Evolutionary conservation across 495 filamentous ascomycete genomes (phyloP).

Genomic region (Hypoxylon crocopeplum): DNA sequence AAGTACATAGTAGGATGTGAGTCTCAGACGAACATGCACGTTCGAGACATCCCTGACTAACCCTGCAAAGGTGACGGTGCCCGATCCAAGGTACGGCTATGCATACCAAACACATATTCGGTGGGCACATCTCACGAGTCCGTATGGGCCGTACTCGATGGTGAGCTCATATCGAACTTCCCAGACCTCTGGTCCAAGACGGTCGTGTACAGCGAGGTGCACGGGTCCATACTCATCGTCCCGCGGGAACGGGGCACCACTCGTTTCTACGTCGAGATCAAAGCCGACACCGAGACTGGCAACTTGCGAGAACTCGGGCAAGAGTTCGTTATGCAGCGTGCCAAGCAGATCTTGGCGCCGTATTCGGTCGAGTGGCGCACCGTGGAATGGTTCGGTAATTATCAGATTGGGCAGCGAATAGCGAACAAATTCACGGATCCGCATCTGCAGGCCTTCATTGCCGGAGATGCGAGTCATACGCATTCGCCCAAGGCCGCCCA

Average conservation of each 20-base stretch:
- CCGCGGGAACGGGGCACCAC: constrained; percentile 73
- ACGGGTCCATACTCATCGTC: constrained; percentile 71
- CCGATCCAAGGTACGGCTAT: constrained; percentile 60
- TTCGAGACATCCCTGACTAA: constrained; percentile 28
- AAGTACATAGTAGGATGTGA: constrained; percentile 61
- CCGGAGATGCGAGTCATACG: constrained; percentile 77
- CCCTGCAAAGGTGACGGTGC: constrained; percentile 53
- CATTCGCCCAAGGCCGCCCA: constrained; percentile 79
- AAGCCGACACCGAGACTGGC: constrained; percentile 52
- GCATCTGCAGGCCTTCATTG: constrained; percentile 66
- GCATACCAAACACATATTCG: constrained; percentile 62
- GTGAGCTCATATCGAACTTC: constrained; percentile 70
- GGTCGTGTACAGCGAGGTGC: constrained; percentile 62
- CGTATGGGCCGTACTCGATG: constrained; percentile 75
- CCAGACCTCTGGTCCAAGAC: constrained; percentile 76
- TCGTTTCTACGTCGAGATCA: constrained; percentile 72
- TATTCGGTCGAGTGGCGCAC: constrained; percentile 66
- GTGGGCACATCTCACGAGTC: constrained; percentile 67
- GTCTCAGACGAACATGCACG: constrained; percentile 14
- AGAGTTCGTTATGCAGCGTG: constrained; percentile 71
- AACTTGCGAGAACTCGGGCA: constrained; percentile 57
- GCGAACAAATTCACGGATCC: constrained; percentile 63
- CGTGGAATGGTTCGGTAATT: constrained; percentile 66
- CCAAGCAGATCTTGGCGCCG: constrained; percentile 67
- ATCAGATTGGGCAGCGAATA: constrained; percentile 72